Evolutionary conservation across 768 basidiomycete genomes (phyloP), one percentile per base, ranked within the genome.

Genomic region (Tephrocybe rancida): DNA sequence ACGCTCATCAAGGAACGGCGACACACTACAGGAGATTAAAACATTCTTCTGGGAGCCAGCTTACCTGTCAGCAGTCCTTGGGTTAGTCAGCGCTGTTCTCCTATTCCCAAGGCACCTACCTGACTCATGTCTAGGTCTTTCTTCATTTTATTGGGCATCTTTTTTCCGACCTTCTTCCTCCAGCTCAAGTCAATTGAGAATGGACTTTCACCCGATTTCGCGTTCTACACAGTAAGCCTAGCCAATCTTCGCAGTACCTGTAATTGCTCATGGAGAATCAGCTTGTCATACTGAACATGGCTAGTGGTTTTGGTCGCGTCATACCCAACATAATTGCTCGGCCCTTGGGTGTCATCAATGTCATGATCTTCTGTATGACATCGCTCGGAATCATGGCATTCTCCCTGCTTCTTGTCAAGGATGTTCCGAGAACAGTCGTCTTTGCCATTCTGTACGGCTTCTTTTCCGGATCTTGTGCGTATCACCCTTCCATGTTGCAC

Each of bases 91-190:
- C 5, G 4, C 35, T 37, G 4, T 16, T 16, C 35, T 37, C 35
- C 35, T 13, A 16, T 8, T n/a, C 4, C 5, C 35, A 16, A 9
- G 35, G n/a, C 14, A 37, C 5, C 35, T 22, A n/a, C 21, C 1
- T 39, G 25, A 14, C 19, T 3, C 35, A 35, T n/a, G n/a, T n/a
- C n/a, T n/a, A 76, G 75, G 21, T 69, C 70, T 9, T 55, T 71
- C n/a, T 57, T 68, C 46, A 66, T 73, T 18, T 58, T 74, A 8
- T 57, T 62, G 1, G 79, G 74, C 5, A 58, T 80, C 26, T 83
- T 72, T 52, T 80, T 73, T 37, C 82, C 83, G 0, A 67, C 81
- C 16, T 84, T 82, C 66, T 85, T 80, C 60, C 57, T 85, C 5
- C 85, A 86, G 55, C 65, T 85, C 16, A 76, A 79, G 52, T 73